A percentile compares a stretch with the other conserved stretches of the same genome.
phyloP scores from a whole-genome alignment of 225 moss, liverwort and hornwort genomes.

The Physcomitrium patens region DNA sequence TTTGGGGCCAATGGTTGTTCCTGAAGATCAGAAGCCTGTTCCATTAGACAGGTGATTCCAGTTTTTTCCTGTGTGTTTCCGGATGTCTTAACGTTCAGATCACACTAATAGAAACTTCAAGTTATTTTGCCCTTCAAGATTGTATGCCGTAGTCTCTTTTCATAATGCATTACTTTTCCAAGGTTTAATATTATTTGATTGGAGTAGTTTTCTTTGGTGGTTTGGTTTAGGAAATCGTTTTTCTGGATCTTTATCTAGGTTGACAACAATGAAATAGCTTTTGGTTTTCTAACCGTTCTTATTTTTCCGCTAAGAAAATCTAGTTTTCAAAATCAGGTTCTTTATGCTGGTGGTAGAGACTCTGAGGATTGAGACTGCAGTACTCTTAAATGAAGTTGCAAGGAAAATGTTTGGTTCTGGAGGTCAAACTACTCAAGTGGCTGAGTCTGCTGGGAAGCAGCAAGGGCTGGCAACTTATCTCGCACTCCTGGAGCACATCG shows the following conservation, averaged over 20 bases:
- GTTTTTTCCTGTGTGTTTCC: background rate
- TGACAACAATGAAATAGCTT: constrained; percentile 14
- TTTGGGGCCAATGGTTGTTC: constrained; percentile 74
- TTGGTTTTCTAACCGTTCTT: constrained; percentile 17
- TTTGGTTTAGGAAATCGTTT: constrained; percentile 28
- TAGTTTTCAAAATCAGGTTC: constrained; percentile 64
- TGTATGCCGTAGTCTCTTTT: background rate
- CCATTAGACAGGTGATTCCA: constrained; percentile 72
- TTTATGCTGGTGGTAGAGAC: constrained; percentile 90
- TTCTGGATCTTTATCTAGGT: background rate
- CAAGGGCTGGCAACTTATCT: constrained; percentile 80
- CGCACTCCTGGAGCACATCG: constrained; percentile 70
- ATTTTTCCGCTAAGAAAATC: constrained; percentile 28
- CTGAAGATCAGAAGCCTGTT: constrained; percentile 63
- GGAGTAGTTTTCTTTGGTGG: constrained; percentile 14
- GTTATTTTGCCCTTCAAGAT: background rate
- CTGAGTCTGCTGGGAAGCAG: constrained; percentile 68
- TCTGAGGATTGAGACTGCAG: constrained; percentile 89
- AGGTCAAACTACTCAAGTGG: constrained; percentile 50
- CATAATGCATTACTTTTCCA: constrained; percentile 10
- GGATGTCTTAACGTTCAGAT: background rate
- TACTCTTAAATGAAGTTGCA: constrained; percentile 83
- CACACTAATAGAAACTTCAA: background rate
- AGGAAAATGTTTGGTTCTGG: constrained; percentile 72
- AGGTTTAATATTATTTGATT: background rate